phyloP scores from a whole-genome alignment of 257 asterid species.

The Salvia miltiorrhiza region DNA sequence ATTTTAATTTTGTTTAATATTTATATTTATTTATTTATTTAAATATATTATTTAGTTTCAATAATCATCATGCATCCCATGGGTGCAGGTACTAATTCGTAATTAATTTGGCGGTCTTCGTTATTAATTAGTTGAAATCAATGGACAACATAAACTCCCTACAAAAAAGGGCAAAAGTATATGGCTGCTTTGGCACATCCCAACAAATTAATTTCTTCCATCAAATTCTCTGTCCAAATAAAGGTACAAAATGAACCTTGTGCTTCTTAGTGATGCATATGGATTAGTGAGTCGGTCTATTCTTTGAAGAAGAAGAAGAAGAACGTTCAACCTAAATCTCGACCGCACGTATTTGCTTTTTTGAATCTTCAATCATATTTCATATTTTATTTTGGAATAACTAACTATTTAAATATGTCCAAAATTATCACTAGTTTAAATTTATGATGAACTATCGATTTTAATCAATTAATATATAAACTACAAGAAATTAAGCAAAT shows the following conservation, averaged over 20 bases:
- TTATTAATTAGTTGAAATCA: neutral
- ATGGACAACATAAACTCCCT: constrained; percentile 35
- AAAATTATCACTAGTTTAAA: no score
- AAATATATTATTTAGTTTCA: no score
- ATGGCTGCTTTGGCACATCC: constrained; percentile 24
- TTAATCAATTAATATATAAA: no score
- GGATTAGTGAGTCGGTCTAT: no score
- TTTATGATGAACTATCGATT: no score
- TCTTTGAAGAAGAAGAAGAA: neutral
- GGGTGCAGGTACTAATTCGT: neutral
- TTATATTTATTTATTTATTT: no score
- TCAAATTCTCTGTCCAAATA: neutral
- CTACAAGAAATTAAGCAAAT: no score
- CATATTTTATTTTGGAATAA: no score
- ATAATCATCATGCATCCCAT: no score
- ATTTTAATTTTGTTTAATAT: no score
- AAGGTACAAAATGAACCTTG: neutral
- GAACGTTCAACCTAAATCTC: neutral
- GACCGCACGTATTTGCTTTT: neutral
- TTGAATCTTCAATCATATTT: neutral
- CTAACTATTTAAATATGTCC: no score
- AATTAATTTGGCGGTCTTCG: neutral
- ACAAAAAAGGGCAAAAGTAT: constrained; percentile 16
- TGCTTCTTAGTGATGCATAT: no score
- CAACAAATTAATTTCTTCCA: neutral